These are phyloP conservation scores for Purpureocillium takamizusanense DNA, from an alignment of 2,329 filamentous ascomycete species.

Conservation along the genomic window DNA sequence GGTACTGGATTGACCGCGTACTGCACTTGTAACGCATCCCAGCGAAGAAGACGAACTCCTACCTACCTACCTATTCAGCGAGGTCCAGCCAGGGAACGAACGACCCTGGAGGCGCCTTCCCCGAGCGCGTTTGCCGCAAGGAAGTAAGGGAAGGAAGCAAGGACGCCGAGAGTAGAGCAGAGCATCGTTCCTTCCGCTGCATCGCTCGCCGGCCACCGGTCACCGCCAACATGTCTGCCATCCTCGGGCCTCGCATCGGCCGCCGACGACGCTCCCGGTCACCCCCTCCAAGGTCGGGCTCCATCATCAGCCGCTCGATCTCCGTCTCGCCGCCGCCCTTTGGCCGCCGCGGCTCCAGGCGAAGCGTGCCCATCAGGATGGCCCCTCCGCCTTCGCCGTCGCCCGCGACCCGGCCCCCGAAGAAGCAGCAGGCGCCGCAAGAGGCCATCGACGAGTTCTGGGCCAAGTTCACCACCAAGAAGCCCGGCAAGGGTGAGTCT, in stretches of 20 bases:
- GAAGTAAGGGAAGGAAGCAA: too few species aligned
- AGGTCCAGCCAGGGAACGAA: too few species aligned
- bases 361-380: neutral
- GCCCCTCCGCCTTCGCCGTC: neutral
- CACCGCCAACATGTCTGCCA: constrained; percentile 3
- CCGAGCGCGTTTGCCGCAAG: too few species aligned
- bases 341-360: neutral
- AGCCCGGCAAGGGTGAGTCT: constrained; percentile 54
- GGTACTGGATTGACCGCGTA: too few species aligned
- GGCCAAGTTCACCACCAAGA: constrained; percentile 60
- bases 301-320: neutral
- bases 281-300: neutral
- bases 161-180: too few species aligned
- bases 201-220: too few species aligned
- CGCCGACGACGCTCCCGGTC: constrained; percentile 1
- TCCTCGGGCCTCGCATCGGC: constrained; percentile 1
- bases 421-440: constrained; percentile 53
- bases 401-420: neutral
- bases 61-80: too few species aligned
- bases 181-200: too few species aligned
- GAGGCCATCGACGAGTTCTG: constrained; percentile 64
- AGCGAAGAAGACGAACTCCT: too few species aligned
- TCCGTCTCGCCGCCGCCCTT: neutral
- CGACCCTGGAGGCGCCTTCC: too few species aligned
- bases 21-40: too few species aligned